Base-by-base conservation (phyloP, 2,329 filamentous ascomycete genomes). In the Chaetomiaceae sp. region DNA sequence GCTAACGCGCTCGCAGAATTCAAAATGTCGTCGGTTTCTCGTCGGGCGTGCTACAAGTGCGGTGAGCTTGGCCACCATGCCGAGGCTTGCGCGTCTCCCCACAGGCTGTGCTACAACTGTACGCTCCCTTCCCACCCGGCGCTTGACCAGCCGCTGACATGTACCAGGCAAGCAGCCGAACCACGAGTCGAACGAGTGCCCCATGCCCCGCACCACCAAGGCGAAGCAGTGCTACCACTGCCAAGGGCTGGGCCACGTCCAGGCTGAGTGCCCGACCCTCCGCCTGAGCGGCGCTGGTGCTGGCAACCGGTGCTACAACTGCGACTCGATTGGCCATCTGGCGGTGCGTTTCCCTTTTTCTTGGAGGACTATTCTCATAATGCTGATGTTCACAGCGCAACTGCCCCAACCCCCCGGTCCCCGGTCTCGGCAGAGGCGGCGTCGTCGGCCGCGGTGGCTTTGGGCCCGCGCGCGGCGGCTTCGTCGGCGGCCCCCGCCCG, bases 151-250 rank as follows among this genome's bases (percentile, higher is more conserved):
- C 9, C 27, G 62, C 63, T 66, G 54, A 67, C 59, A 58, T 20
- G 34, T 11, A 47, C 53, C 58, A 86, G 83, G 83, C 84, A 92
- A 92, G 79, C 88, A 92, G 76, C 88, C 88, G 59, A 88, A 63
- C 71, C 94, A 99, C 75, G 94, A 99, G 79, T 97, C 92, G 63
- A 97, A 95, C 77, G 88, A 88, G 72, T 99, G 94, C 82, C 94
- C 94, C 65, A 86, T 92, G 69, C 94, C 94, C 68, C 88, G 94
- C 73, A 96, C 92, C 58, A 96, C 94, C 61, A 94, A 99, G 77
- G 91, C 91, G 49, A 99, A 99, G 85, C 94, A 99, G 81, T 99
- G 94, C 84, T 99, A 99, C 74, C 94, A 97, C 78, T 99, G 94
- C 81, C 94, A 97, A 79, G 94, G 94, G 55, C 83, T 97, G 58